A percentile compares a stretch with the other conserved stretches of the same genome.
These are phyloP conservation scores for Herpotrichia juniperi DNA, from an alignment of 2,329 filamentous ascomycete genomes.

Conservation along the genomic window DNA sequence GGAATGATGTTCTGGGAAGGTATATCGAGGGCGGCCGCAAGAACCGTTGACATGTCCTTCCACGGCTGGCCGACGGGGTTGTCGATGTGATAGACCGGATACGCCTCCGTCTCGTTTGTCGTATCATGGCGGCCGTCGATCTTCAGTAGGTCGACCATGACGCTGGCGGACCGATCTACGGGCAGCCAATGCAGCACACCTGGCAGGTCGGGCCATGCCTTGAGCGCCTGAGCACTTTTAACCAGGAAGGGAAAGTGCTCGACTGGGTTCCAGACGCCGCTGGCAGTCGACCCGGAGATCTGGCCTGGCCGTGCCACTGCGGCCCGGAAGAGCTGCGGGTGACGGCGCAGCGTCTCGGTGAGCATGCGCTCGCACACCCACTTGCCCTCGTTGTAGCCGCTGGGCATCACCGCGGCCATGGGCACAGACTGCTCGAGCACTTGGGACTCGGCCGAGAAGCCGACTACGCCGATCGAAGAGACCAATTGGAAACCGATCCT, in stretches of 20 bases:
- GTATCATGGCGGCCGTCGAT: conserved; percentile 9
- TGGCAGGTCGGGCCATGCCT: conserved; percentile 48
- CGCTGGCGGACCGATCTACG: conserved; percentile 48
- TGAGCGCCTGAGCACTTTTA: conserved; percentile 56
- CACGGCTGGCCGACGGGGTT: conserved; percentile 50
- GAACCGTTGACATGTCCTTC: conserved; percentile 40
- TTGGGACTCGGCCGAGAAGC: conserved; percentile 23
- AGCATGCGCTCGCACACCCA: conserved; percentile 57
- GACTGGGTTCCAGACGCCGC: conserved; percentile 60
- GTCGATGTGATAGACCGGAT: conserved; percentile 52
- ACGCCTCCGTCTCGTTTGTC: conserved; percentile 12
- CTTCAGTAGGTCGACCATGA: conserved; percentile 39
- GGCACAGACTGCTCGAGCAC: conserved; percentile 53
- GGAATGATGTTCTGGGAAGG: conserved; percentile 34
- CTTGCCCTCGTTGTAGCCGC: conserved; percentile 61
- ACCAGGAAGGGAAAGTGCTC: conserved; percentile 58
- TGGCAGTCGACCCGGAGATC: conserved; percentile 56
- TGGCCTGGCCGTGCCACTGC: conserved; percentile 57
- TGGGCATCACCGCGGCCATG: conserved; percentile 31
- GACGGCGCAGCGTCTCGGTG: conserved; percentile 51
- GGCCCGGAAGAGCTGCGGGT: conserved; percentile 50
- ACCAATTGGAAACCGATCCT: conserved; percentile 45
- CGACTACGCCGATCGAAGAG: conserved; percentile 49
- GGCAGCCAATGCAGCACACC: conserved; percentile 54
- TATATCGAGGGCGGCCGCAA: conserved; percentile 37